A percentile compares a stretch with the other conserved stretches of the same genome.
phyloP scores from a whole-genome alignment of 495 filamentous ascomycete genomes.

The Lasiosphaeria ovina region DNA sequence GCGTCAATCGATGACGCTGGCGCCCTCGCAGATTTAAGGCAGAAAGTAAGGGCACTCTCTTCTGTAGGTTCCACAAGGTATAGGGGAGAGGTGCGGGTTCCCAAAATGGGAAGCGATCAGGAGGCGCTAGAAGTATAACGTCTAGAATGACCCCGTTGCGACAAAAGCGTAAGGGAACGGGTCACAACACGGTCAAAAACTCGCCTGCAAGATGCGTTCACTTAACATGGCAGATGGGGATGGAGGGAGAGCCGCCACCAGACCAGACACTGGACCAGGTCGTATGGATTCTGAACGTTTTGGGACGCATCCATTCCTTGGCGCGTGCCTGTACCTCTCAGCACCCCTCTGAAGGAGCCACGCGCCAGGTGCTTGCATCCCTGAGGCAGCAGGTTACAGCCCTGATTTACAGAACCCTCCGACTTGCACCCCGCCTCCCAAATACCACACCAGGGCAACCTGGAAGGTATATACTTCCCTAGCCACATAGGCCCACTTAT shows the following conservation, averaged over 20 bases:
- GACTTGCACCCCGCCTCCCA: too few species aligned
- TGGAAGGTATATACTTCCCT: too few species aligned
- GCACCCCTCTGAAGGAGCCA: not conserved
- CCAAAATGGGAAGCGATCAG: not conserved
- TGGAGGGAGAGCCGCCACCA: not conserved
- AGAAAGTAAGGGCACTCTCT: too few species aligned
- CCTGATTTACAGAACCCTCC: too few species aligned
- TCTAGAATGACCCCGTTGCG: constrained; percentile 1
- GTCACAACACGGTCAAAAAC: not conserved
- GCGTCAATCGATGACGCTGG: too few species aligned
- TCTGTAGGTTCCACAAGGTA: too few species aligned
- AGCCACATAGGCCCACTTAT: too few species aligned
- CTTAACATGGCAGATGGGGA: constrained; percentile 4
- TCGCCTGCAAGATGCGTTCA: not conserved
- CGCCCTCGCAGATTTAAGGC: too few species aligned
- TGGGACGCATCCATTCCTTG: not conserved
- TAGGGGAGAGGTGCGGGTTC: not conserved
- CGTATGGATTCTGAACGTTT: constrained; percentile 3
- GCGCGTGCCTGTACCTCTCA: not conserved
- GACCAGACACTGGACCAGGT: constrained; percentile 16
- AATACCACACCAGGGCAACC: too few species aligned
- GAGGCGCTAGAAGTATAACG: not conserved
- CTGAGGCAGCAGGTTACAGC: too few species aligned
- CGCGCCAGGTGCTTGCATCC: too few species aligned
- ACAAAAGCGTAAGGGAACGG: constrained; percentile 2